Conservation (phyloP, 75 land plant species). For the Pinus taeda region DNA sequence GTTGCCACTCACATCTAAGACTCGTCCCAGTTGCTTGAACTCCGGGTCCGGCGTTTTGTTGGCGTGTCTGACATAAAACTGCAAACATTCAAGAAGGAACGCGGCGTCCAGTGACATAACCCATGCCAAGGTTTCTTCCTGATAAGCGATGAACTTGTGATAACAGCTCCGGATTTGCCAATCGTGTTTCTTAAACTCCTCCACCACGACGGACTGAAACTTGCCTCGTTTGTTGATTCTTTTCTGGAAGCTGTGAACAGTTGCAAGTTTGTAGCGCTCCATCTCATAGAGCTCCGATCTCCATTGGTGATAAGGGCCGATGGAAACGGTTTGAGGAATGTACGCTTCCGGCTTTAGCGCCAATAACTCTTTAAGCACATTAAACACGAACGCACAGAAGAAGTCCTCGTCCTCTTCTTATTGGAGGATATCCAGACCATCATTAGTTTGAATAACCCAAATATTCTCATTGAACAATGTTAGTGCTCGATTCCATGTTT, state of each 20-base stretch:
- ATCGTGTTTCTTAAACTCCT: neutral
- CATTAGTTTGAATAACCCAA: no score
- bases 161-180: neutral
- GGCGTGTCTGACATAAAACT: neutral
- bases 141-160: neutral
- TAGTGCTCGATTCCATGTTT: no score
- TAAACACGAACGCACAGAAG: no score
- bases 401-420: no score
- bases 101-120: constrained; percentile 6
- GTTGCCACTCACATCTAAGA: constrained; percentile 1
- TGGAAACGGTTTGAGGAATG: neutral
- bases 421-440: no score
- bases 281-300: neutral
- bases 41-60: neutral
- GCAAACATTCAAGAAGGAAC: constrained; percentile 10
- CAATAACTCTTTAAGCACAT: no score
- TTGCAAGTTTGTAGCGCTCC: neutral
- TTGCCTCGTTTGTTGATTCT: neutral
- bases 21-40: neutral
- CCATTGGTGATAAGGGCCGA: neutral
- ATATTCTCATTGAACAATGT: no score
- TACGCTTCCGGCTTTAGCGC: constrained; percentile 1
- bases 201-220: neutral
- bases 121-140: neutral
- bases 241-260: neutral